phyloP scores from a whole-genome alignment of 192 early-diverging fungal genomes.

The Endogone sp. region DNA sequence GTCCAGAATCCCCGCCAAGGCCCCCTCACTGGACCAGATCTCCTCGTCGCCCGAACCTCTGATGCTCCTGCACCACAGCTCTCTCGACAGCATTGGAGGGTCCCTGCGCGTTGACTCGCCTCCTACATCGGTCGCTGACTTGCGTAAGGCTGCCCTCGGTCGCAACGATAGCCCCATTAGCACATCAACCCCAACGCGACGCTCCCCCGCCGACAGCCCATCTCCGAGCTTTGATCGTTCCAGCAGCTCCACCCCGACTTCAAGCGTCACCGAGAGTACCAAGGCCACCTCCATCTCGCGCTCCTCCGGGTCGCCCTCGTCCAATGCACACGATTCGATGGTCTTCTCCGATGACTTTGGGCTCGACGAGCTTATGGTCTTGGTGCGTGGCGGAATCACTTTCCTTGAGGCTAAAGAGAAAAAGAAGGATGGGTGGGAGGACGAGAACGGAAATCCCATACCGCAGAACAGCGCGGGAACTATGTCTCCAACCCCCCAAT shows the following conservation, averaged over 20 bases:
- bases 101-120: neutral
- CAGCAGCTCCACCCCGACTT: neutral
- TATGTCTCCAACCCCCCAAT: too few relatives aligned
- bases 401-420: neutral
- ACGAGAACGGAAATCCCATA: neutral
- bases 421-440: neutral
- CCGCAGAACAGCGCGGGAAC: neutral
- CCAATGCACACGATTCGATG: conserved; percentile 12
- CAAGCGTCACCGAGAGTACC: neutral
- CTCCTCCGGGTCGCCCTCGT: neutral
- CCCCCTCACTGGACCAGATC: neutral
- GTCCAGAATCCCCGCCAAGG: neutral
- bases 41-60: neutral
- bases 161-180: neutral
- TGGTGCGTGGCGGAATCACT: conserved; percentile 20
- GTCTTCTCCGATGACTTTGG: conserved; percentile 41
- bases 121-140: neutral
- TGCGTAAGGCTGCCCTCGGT: neutral
- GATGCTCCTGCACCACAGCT: neutral
- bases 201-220: neutral
- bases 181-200: neutral
- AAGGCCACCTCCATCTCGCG: neutral
- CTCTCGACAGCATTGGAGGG: neutral
- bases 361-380: conserved; percentile 37
- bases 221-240: neutral